Percentiles rank a stretch among this genome's conserved stretches.
phyloP scores from a whole-genome alignment of 1,284 basidiomycete genomes.

The Lentinula novae-zelandiae region DNA sequence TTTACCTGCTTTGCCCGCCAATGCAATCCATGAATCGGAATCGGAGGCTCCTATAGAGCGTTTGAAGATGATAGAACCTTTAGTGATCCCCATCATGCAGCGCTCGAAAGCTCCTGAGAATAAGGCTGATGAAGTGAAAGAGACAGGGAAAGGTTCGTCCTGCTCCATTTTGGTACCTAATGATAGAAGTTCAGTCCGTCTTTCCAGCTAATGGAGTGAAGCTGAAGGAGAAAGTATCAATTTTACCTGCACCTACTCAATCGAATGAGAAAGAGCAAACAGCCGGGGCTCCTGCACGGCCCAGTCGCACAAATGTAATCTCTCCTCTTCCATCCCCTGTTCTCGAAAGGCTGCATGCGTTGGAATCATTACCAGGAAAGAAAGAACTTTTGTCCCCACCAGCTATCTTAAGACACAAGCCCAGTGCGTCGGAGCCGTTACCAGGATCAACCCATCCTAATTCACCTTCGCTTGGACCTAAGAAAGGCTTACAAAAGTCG shows the following conservation, averaged over 20 bases:
- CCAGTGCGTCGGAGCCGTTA: background rate
- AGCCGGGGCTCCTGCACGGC: background rate
- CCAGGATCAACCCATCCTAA: background rate
- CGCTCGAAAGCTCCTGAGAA: background rate
- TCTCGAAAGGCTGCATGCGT: background rate
- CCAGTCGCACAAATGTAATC: background rate
- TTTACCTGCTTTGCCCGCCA: background rate
- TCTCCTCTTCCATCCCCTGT: background rate
- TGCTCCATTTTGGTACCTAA: background rate
- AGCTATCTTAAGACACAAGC: background rate
- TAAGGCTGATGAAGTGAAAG: background rate
- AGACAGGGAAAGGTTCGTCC: background rate
- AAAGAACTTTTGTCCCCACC: background rate
- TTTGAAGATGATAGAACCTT: background rate
- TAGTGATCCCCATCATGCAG: background rate
- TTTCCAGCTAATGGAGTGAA: background rate
- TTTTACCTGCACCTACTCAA: background rate
- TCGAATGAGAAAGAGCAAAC: background rate
- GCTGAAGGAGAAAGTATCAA: background rate
- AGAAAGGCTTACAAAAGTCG: slow-evolving; percentile 3
- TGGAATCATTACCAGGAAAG: background rate
- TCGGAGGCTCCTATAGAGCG: background rate
- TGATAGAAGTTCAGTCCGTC: background rate
- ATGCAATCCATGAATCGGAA: background rate
- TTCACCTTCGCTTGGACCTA: background rate